Evolutionary conservation across 2,329 filamentous ascomycete genomes (phyloP), one percentile per base, ranked within the genome.

Genomic region (Leptographium wingfieldii): DNA sequence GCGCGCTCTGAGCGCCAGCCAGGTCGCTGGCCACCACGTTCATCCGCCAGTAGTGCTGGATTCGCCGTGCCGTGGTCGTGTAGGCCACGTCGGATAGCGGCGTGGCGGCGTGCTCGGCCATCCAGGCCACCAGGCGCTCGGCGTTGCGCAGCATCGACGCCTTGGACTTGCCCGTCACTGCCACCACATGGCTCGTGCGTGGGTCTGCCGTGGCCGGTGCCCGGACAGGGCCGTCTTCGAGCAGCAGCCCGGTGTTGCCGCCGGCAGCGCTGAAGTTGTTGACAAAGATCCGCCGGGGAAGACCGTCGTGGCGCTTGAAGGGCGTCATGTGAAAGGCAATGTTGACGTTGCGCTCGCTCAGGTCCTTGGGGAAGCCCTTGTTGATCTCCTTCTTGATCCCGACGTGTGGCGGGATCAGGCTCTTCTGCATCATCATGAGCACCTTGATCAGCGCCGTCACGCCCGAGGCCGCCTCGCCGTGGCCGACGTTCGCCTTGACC

Each of bases 251-350:
- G 1, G 85, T 87, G 70, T 90, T 90, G 40, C 86, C 86, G 64
- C 86, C 86, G 58, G 86, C 84, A 7, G 86, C 86, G 63, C 81
- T 82, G 68, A 87, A 88, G 72, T 87, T 87, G 73, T 89, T 89
- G 63, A 87, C 70, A 61, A 81, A 80, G 10, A 80, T 72, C 5
- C 74, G 71, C 33, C 77, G 73, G 2, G 74, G 76, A 66, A 74
- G 75, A 25, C 73, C 74, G 55, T 80, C 73, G 35, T 70, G 72
- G 57, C 82, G 74, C 61, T 66, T 66, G 70, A 81, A 81, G 0
- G 77, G 74, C 0, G 77, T 80, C 56, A 75, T 68, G 63, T 82
- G 73, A 62, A 79, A 76, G 1, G 82, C 77, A 65, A 87, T 84
- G 64, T 79, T 76, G 51, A 85, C 76, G 46, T 82, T 81, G 35